Base-by-base conservation (phyloP, 2,329 filamentous ascomycete species). In the Monilinia fructicola region DNA sequence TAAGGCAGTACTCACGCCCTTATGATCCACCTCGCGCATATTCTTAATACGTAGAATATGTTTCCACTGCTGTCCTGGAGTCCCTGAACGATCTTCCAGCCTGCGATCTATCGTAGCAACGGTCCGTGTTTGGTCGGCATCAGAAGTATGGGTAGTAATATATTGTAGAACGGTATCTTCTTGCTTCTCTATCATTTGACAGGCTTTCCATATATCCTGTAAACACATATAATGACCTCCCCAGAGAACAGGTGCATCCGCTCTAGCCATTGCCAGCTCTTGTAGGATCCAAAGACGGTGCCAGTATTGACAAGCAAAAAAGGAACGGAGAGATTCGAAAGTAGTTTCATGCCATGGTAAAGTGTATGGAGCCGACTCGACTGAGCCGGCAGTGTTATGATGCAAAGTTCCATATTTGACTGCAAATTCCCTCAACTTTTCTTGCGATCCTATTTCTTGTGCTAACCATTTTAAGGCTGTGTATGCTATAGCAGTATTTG, bases 231-330 rank as follows among this genome's bases (percentile, higher is more conserved):
- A 60, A 26, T 65, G 7, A 42, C 23, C 21, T 28, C 64, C 44
- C 63, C 54, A 65, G 9, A 65, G 31, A 26, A 65, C 54, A 23
- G 54, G 54, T 16, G 46, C 64, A 53, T 65, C 50, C 50, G 48
- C 23, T 31, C 38, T 54, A 42, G 58, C 64, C 50, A 62, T 66
- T 5, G 64, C 56, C 10, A 66, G 21, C 11, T 66, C 64, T 55
- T 66, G 64, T 50, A 66, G 11, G 31, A 66, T 66, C 64, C 64
- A 66, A 21, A 66, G 48, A 26, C 64, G 46, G 28, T 66, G 64
- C 50, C 55, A 66, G 18, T 55, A 66, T 40, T 61, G 48, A 10
- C 64, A 55, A 18, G 40, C 42, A 53, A 63, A 66, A n/a, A 66
- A 66, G 3, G 48, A 54, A 11, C 64, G 48, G 9, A 66, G 42